These are phyloP conservation scores for Colletotrichum ledebouriae DNA, from an alignment of 2,329 filamentous ascomycete genomes.

Conservation along the genomic window DNA sequence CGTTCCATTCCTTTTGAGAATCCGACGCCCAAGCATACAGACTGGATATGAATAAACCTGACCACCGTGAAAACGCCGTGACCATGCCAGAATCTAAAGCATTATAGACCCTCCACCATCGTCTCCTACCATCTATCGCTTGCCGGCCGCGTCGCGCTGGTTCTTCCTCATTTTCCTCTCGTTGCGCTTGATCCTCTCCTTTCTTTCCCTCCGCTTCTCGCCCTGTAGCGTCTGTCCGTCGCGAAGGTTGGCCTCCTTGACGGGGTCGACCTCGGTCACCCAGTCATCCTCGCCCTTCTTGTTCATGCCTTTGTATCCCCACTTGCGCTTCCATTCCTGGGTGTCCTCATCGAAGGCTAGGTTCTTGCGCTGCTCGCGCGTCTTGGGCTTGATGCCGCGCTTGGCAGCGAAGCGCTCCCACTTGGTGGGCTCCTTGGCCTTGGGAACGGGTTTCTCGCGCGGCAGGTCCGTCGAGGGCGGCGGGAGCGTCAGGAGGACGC, in stretches of 20 bases:
- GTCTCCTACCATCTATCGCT: conserved; percentile 24
- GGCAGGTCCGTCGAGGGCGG: conserved; percentile 78
- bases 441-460: conserved; percentile 91
- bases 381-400: conserved; percentile 95
- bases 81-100: conserved; percentile 38
- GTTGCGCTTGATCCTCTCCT: conserved; percentile 79
- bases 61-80: conserved; percentile 38
- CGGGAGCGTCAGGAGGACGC: conserved; percentile 86
- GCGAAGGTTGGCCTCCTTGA: conserved; percentile 74
- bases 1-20: conserved; percentile 33
- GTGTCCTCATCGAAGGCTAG: conserved; percentile 86
- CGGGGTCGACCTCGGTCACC: conserved; percentile 91
- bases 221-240: conserved; percentile 72
- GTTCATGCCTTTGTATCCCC: conserved; percentile 94
- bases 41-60: conserved; percentile 25
- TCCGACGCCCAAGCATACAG: conserved; percentile 29
- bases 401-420: conserved; percentile 97
- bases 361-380: conserved; percentile 79
- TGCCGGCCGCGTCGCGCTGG: conserved; percentile 59
- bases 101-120: conserved; percentile 19
- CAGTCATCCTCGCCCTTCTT: conserved; percentile 87
- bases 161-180: conserved; percentile 79
- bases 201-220: conserved; percentile 73
- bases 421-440: conserved; percentile 85
- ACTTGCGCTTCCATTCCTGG: conserved; percentile 92